Evolutionary conservation across 2,329 filamentous ascomycete genomes (phyloP), one percentile per base, ranked within the genome.

Genomic region (Pezicula carpinea): DNA sequence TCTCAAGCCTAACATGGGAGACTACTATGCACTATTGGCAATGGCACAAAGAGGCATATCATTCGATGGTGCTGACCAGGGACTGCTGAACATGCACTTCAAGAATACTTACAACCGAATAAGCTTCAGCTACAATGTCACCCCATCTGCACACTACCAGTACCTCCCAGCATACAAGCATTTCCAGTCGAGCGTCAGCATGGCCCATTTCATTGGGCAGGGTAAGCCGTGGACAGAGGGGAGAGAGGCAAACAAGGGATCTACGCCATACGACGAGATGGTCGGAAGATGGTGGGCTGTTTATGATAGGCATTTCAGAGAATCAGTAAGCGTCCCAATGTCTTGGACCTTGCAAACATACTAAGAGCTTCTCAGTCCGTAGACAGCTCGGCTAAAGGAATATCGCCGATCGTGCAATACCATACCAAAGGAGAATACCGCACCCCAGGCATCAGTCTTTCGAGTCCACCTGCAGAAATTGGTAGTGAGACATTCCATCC

Each of bases 11-110:
- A 86, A 92, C 67, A 74, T 91, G 77, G 86, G 85, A 48, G 91
- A 95, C 56, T 97, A 91, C 68, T 85, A 89, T 69, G 87, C 89
- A 35, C 76, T 99, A 63, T 75, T 83, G 53, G 88, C 87, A 53
- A 82, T 96, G 75, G 90, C 93, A 21, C 80, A 90, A 57, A 77
- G 83, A 46, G 91, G 91, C 21, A 87, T 92, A 64, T 96, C 91
- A 54, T 99, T 99, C 63, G 93, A 99, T 65, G 93, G 93, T 41
- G 93, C 93, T 32, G 93, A 99, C 64, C 93, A 99, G 69, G 93
- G 93, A 46, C 73, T 99, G 43, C 71, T 99, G 58, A 99, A 99
- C 66, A 91, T 95, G 77, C 87, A 97, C 69, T 99, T 93, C 70
- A 79, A 85, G 69, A 74, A 85, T 64, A 80, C 79, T 51, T 96